These are phyloP conservation scores for Morella rubra DNA, from an alignment of 306 rosid genomes.

Conservation along the genomic window DNA sequence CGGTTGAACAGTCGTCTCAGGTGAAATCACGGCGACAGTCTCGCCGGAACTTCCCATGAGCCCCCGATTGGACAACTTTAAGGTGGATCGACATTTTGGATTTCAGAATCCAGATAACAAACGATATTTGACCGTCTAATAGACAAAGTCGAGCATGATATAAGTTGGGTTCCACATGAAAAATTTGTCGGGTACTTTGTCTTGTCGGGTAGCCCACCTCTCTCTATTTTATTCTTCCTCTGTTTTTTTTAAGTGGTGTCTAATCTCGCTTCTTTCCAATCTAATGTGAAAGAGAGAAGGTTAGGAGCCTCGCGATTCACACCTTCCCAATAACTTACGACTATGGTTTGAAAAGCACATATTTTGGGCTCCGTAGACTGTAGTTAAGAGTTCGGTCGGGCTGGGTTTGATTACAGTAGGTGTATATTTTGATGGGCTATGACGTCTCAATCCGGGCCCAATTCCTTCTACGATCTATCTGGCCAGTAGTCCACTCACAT, in stretches of 20 bases:
- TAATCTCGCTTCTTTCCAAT: neutral
- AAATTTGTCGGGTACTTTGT: neutral
- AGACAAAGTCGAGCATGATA: slow-evolving; percentile 20
- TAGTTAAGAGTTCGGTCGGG: neutral
- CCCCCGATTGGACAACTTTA: neutral
- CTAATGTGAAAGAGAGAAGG: neutral
- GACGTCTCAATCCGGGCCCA: neutral
- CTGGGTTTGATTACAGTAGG: neutral
- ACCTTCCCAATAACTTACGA: too few species aligned
- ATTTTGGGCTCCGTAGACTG: too few species aligned
- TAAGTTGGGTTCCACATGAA: slow-evolving; percentile 9
- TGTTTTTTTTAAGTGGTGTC: neutral
- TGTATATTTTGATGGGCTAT: neutral
- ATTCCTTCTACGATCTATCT: neutral
- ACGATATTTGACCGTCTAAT: neutral
- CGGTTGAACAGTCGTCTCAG: too few species aligned
- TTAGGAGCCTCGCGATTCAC: neutral
- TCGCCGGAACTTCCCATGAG: too few species aligned
- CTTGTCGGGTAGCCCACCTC: too few species aligned
- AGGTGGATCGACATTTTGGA: neutral
- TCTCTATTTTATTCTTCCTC: neutral
- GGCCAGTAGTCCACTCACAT: neutral
- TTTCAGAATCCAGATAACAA: neutral
- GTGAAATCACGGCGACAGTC: too few species aligned
- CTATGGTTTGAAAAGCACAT: too few species aligned